Base-by-base conservation (phyloP, 1,284 basidiomycete species). In the Naganishia albida region DNA sequence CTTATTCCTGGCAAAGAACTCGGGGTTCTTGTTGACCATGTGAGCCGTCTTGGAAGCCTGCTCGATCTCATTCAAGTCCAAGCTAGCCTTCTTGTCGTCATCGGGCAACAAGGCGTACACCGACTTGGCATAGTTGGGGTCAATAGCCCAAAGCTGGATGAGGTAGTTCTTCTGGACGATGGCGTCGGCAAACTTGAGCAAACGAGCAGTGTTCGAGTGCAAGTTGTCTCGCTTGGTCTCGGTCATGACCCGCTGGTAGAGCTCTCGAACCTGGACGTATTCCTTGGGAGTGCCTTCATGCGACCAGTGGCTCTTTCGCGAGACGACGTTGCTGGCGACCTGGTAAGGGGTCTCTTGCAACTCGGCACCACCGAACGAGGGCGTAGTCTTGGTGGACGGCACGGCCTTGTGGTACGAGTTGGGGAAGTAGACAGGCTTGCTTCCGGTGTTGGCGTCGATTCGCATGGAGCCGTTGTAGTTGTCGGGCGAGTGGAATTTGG, bases 111-210 rank as follows among this genome's bases (percentile, higher is more conserved):
- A 67, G 40, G 73, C 72, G 65, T 72, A 75, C 46, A 77, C 73
- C 2, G 68, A 59, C 53, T 72, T 70, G 26, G 74, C 76, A 64
- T 76, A 77, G 18, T 55, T 62, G 2, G 73, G 70, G 38, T 71
- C 70, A 62, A 76, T 76, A 30, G 75, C 75, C 63, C 71, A 73
- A 16, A 75, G 70, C 68, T 76, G 74, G 34, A 73, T 71, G 43
- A 77, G 71, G 68, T 77, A 77, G 56, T 70, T 71, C 66, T 74
- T 72, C 62, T 74, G 73, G 20, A 78, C 74, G 62, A 78, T 74
- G 1, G 70, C 67, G 50, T 76, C 75, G 65, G 74, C 73, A 48
- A 71, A 70, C 72, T 74, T 64, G 38, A 50, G 59, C 20, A 78
- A 66, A 39, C 71, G 65, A 23, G 73, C 74, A 7, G 74, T 78